A percentile compares a stretch with the other conserved stretches of the same genome.
Conservation (phyloP, 257 asterid species). For the Forsythia viridissima region DNA sequence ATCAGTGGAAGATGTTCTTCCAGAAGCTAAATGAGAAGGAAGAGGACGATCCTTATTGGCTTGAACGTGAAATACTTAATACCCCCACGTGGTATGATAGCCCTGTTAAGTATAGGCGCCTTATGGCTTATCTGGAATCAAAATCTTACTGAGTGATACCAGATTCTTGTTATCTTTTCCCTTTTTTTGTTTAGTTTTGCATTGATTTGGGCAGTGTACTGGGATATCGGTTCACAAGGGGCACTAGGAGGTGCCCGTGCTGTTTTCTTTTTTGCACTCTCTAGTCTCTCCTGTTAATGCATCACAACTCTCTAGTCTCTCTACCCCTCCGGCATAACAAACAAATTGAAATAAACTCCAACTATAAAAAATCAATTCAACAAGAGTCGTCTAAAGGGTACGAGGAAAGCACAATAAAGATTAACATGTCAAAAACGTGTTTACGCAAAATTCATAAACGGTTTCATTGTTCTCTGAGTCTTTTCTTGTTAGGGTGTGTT, state of each 20-base stretch:
- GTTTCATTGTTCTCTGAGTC: too few relatives aligned
- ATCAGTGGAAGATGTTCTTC: constrained; percentile 37
- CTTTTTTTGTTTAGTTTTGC: not conserved
- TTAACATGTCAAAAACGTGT: too few relatives aligned
- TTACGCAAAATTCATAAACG: too few relatives aligned
- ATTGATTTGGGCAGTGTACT: not conserved
- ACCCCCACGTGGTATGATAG: constrained; percentile 61
- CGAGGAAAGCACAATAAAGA: too few relatives aligned
- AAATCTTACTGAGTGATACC: constrained; percentile 10
- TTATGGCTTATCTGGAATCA: constrained; percentile 16
- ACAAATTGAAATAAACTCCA: not conserved
- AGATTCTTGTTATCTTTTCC: not conserved
- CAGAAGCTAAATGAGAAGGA: constrained; percentile 31
- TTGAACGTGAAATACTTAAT: constrained; percentile 50
- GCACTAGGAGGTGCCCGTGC: not conserved
- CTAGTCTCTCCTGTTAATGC: constrained; percentile 46
- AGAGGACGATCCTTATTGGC: constrained; percentile 53
- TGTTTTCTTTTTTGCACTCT: constrained; percentile 37
- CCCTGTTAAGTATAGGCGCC: constrained; percentile 49
- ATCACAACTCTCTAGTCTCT: too few relatives aligned
- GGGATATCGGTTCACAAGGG: too few relatives aligned
- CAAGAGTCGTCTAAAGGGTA: not conserved
- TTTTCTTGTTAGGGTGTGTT: too few relatives aligned
- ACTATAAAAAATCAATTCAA: not conserved
- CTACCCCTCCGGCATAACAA: constrained; percentile 51